Conservation (phyloP, 345 rosid species). For the Gossypium australe region DNA sequence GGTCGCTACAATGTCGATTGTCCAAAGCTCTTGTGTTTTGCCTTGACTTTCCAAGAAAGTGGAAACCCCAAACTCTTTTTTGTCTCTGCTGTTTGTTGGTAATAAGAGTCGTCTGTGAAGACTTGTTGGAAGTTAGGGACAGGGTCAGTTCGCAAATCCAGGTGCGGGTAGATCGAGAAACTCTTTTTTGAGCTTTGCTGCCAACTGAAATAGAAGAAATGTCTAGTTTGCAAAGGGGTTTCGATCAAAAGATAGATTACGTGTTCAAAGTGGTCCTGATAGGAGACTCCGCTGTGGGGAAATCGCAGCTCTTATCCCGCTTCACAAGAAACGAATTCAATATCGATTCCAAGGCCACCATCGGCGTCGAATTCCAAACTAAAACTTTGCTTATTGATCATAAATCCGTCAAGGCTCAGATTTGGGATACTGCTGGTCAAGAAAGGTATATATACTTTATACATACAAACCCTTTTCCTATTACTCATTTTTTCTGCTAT, state of each 20-base stretch:
- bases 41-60: not conserved
- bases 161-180: not conserved
- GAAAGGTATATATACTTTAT: slow-evolving; percentile 16
- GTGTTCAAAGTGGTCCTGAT: slow-evolving; percentile 46
- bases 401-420: slow-evolving; percentile 16
- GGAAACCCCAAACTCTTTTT: not conserved
- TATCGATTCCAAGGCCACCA: slow-evolving; percentile 44
- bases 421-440: slow-evolving; percentile 19
- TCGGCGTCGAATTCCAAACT: slow-evolving; percentile 26
- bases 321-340: slow-evolving; percentile 41
- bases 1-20: not conserved
- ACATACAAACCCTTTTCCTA: not conserved
- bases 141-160: not conserved
- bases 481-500: not conserved
- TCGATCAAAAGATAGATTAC: slow-evolving; percentile 41
- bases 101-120: not conserved
- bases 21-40: not conserved
- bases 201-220: not conserved
- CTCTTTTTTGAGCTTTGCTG: not conserved
- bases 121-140: not conserved
- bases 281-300: slow-evolving; percentile 24
- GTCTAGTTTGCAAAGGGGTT: slow-evolving; percentile 19
- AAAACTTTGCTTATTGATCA: slow-evolving; percentile 10
- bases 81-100: not conserved
- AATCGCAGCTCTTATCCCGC: slow-evolving; percentile 43